Evolutionary conservation across 306 rosid genomes (phyloP).

Genomic region (Glycine tomentella): DNA sequence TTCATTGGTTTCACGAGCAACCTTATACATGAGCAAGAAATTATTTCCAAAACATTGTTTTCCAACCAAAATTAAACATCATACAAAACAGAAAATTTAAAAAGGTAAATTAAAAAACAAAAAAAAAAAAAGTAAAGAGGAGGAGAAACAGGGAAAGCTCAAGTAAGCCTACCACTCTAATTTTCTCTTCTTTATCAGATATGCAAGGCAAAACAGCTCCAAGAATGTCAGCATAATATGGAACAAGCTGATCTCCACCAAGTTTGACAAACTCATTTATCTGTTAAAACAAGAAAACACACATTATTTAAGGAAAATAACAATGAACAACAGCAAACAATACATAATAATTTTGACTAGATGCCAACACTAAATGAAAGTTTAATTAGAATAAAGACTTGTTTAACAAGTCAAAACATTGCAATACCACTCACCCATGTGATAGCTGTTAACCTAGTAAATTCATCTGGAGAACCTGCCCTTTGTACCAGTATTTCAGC

Average conservation of each 20-base stretch:
- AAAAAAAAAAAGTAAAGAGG: too few relatives aligned
- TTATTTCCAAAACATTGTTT: conserved; percentile 26
- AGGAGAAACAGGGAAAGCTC: conserved; percentile 32
- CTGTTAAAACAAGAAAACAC: conserved; percentile 57
- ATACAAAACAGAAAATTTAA: neutral
- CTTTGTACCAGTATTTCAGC: conserved; percentile 94
- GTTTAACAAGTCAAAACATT: conserved; percentile 41
- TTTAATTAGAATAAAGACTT: too few relatives aligned
- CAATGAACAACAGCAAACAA: conserved; percentile 25
- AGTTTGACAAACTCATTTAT: conserved; percentile 95
- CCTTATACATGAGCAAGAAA: conserved; percentile 57
- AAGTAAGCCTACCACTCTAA: conserved; percentile 79
- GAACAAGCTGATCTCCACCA: conserved; percentile 97
- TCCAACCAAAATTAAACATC: conserved; percentile 9
- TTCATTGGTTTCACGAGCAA: conserved; percentile 97
- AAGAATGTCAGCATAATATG: conserved; percentile 92
- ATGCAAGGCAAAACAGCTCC: conserved; percentile 98
- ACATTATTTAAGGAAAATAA: conserved; percentile 37
- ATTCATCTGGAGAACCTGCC: conserved; percentile 89
- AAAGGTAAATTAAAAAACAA: neutral
- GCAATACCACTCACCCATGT: conserved; percentile 78
- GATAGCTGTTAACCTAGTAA: conserved; percentile 92
- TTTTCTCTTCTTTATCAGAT: conserved; percentile 99
- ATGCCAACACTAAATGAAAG: too few relatives aligned
- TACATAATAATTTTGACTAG: conserved; percentile 12